Conservation (phyloP, 2,329 filamentous ascomycete species). For the Ophiocordyceps unilateralis region DNA sequence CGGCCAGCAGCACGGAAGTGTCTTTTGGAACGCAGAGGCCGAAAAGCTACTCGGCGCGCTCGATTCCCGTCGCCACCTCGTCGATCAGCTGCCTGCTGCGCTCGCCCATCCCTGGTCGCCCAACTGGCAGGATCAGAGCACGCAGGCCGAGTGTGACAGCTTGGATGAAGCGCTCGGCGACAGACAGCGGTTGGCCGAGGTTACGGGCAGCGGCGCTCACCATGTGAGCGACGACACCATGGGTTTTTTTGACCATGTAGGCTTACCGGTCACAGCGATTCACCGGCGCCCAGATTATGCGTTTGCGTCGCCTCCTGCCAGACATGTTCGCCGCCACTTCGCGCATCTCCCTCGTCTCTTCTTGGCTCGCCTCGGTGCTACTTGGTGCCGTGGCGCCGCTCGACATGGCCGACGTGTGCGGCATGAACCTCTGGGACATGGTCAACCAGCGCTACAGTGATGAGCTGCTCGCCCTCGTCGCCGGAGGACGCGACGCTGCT, state of each 20-base stretch:
- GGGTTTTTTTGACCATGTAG: too few species aligned
- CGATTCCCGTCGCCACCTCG: slow-evolving; percentile 40
- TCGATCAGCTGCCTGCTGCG: slow-evolving; percentile 53
- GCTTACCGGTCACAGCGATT: too few species aligned
- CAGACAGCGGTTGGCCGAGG: slow-evolving; percentile 51
- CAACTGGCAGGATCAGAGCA: slow-evolving; percentile 97
- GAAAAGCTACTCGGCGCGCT: slow-evolving; percentile 45
- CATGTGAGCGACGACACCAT: too few species aligned
- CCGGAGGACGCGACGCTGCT: slow-evolving; percentile 36
- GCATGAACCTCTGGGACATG: slow-evolving; percentile 96
- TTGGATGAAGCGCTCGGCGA: slow-evolving; percentile 62
- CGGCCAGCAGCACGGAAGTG: slow-evolving; percentile 94
- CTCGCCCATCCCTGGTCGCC: slow-evolving; percentile 79
- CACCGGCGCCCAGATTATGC: slow-evolving; percentile 90
- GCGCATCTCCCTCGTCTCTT: slow-evolving; percentile 85
- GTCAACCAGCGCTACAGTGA: slow-evolving; percentile 55
- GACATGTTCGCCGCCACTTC: slow-evolving; percentile 65
- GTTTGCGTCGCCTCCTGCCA: slow-evolving; percentile 66
- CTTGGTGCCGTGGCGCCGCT: slow-evolving; percentile 73
- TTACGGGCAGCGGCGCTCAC: slow-evolving; percentile 84
- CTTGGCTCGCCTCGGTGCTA: slow-evolving; percentile 83
- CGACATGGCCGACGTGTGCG: slow-evolving; percentile 87
- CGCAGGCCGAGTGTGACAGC: slow-evolving; percentile 74
- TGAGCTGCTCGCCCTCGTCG: slow-evolving; percentile 56
- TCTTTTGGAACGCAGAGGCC: slow-evolving; percentile 70